Evolutionary conservation across 352 stramenopile species (phyloP).

Genomic region (Globisporangium lucens): DNA sequence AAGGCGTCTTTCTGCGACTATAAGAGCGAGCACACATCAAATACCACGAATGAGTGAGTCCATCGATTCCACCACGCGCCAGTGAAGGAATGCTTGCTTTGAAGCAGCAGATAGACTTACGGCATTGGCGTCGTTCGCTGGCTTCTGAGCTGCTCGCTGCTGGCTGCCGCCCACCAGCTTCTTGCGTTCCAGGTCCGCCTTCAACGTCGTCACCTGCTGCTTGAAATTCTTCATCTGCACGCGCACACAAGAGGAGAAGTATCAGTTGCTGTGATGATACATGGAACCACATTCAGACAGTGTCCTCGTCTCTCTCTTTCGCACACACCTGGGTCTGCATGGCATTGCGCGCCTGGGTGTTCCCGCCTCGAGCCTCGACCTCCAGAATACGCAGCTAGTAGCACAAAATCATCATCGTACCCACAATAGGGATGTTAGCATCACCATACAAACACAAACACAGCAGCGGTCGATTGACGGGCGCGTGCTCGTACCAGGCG

Average conservation of each 20-base stretch:
- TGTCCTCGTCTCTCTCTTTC: not conserved
- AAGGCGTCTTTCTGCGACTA: slow-evolving; percentile 44
- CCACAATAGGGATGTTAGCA: not conserved
- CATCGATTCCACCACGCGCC: not conserved
- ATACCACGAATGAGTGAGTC: not conserved
- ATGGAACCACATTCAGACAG: not conserved
- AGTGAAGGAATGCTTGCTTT: not conserved
- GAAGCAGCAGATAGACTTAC: slow-evolving; percentile 15
- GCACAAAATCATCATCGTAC: not conserved
- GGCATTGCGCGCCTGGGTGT: slow-evolving; percentile 71
- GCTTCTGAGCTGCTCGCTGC: slow-evolving; percentile 39
- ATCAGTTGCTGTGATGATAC: not conserved
- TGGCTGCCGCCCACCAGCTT: slow-evolving; percentile 71
- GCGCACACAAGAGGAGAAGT: not conserved
- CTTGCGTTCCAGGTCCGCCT: slow-evolving; percentile 66
- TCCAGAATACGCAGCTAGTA: slow-evolving; percentile 72
- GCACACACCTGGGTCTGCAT: slow-evolving; percentile 67
- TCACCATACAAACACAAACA: not conserved
- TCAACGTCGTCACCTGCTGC: slow-evolving; percentile 80
- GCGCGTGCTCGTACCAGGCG: slow-evolving; percentile 40
- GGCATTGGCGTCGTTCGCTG: slow-evolving; percentile 21
- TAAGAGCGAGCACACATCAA: not conserved
- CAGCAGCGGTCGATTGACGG: not conserved
- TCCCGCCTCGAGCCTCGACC: slow-evolving; percentile 67
- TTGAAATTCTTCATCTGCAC: slow-evolving; percentile 66